A percentile compares a stretch with the other conserved stretches of the same genome.
Evolutionary conservation across 441 rosid species (phyloP).

Genomic region (Pelargonium myrrhifolium): DNA sequence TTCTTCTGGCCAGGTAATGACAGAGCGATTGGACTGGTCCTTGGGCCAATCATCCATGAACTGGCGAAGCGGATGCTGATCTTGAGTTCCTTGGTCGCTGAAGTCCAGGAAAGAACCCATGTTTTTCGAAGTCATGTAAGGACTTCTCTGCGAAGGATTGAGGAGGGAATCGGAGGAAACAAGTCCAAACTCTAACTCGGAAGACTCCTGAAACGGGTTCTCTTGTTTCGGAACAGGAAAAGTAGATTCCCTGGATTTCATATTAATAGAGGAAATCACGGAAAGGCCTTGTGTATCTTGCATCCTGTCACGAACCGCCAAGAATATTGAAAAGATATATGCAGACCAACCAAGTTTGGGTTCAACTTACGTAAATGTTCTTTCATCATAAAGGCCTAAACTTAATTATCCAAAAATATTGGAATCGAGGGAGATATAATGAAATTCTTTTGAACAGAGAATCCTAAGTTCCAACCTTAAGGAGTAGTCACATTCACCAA

Average conservation of each 20-base stretch:
- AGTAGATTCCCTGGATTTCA: conserved; percentile 29
- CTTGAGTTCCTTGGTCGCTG: conserved; percentile 35
- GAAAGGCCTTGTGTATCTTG: conserved; percentile 22
- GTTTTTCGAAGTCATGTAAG: conserved; percentile 24
- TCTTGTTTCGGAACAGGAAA: conserved; percentile 29
- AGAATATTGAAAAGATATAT: background rate
- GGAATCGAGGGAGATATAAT: background rate
- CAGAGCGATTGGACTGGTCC: conserved; percentile 32
- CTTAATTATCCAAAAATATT: conserved; percentile 2
- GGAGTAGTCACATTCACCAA: conserved; percentile 20
- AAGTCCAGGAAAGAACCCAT: conserved; percentile 35
- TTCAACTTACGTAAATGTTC: background rate
- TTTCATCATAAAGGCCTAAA: conserved; percentile 1
- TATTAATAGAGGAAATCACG: conserved; percentile 21
- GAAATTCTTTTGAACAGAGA: conserved; percentile 15
- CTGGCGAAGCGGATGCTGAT: conserved; percentile 29
- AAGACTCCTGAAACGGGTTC: conserved; percentile 22
- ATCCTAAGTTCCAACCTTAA: conserved; percentile 23
- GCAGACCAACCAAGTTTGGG: background rate
- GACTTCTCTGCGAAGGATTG: conserved; percentile 30
- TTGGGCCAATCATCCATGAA: conserved; percentile 42
- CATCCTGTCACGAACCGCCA: conserved; percentile 26
- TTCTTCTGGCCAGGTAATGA: conserved; percentile 51
- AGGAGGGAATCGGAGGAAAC: conserved; percentile 39
- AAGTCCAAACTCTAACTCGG: conserved; percentile 37